phyloP scores from a whole-genome alignment of 2,329 filamentous ascomycete species.

The Helotiales sp. region DNA sequence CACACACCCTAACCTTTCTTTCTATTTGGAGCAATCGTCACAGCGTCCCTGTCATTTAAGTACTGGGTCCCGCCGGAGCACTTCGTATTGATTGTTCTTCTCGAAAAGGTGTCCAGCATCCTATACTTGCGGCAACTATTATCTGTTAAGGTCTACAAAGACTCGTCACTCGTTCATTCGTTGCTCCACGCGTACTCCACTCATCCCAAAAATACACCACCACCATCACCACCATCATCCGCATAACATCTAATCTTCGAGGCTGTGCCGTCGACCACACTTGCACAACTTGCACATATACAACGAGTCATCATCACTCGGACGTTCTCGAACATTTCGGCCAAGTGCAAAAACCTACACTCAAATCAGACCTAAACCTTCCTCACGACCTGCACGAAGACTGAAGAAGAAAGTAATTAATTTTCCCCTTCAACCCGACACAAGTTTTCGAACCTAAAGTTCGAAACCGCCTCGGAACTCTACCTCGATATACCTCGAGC shows the following conservation, averaged over 20 bases:
- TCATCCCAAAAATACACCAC: constrained; percentile 5
- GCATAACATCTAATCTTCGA: constrained; percentile 24
- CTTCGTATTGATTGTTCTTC: constrained; percentile 28
- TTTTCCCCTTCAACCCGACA: constrained; percentile 10
- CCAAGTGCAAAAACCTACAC: neutral
- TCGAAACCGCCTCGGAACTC: constrained; percentile 10
- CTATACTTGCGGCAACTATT: constrained; percentile 18
- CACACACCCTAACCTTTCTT: constrained; percentile 10
- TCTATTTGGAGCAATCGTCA: constrained; percentile 33
- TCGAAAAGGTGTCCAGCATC: constrained; percentile 19
- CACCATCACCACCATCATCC: neutral
- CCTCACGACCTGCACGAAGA: constrained; percentile 12
- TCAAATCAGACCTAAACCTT: constrained; percentile 1
- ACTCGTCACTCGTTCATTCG: constrained; percentile 40
- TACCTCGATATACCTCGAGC: constrained; percentile 1
- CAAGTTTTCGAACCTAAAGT: neutral
- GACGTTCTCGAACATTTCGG: neutral
- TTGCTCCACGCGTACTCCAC: constrained; percentile 22
- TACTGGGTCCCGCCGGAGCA: constrained; percentile 28
- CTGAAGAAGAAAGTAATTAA: constrained; percentile 1
- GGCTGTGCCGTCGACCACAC: constrained; percentile 34
- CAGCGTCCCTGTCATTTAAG: constrained; percentile 36
- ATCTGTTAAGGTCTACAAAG: constrained; percentile 32
- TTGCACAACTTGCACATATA: constrained; percentile 19
- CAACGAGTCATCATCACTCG: neutral